These are phyloP conservation scores for Fusarium humuli DNA, from an alignment of 2,329 filamentous ascomycete genomes.

Conservation along the genomic window DNA sequence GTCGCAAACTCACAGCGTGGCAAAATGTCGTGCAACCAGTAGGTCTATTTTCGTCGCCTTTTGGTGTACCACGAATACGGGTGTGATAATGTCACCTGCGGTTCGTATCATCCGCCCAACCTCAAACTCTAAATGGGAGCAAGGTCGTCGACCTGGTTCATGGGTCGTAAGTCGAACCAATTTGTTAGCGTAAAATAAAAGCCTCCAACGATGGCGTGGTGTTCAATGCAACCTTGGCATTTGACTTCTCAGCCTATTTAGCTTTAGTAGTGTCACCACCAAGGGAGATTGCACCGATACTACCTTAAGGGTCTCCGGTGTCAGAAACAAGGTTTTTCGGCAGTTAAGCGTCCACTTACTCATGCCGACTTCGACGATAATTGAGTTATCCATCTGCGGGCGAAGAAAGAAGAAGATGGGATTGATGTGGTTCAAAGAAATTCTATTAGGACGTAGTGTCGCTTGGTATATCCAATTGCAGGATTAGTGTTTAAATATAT, in stretches of 20 bases:
- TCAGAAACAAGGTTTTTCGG: not conserved
- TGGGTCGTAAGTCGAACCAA: not conserved
- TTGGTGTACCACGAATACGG: not conserved
- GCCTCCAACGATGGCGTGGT: not conserved
- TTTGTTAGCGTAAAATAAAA: not conserved
- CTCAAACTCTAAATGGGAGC: constrained; percentile 10
- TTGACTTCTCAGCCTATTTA: not conserved
- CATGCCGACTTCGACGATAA: not conserved
- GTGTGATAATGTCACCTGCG: constrained; percentile 13
- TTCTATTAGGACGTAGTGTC: constrained; percentile 12
- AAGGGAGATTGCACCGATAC: not conserved
- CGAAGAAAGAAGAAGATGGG: not conserved
- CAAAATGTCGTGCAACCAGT: not conserved
- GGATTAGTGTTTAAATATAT: constrained; percentile 15
- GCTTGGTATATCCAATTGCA: not conserved
- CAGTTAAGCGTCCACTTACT: not conserved
- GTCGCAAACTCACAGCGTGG: too few relatives aligned
- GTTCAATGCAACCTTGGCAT: not conserved
- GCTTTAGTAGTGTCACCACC: not conserved
- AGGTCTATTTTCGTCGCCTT: not conserved
- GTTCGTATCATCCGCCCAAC: not conserved
- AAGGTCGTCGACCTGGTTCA: not conserved
- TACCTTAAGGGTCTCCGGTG: not conserved
- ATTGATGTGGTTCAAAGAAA: not conserved
- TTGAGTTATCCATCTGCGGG: not conserved